These are phyloP conservation scores for Plasmodium coatneyi DNA, from an alignment of 169 alveolate species.

Conservation along the genomic window DNA sequence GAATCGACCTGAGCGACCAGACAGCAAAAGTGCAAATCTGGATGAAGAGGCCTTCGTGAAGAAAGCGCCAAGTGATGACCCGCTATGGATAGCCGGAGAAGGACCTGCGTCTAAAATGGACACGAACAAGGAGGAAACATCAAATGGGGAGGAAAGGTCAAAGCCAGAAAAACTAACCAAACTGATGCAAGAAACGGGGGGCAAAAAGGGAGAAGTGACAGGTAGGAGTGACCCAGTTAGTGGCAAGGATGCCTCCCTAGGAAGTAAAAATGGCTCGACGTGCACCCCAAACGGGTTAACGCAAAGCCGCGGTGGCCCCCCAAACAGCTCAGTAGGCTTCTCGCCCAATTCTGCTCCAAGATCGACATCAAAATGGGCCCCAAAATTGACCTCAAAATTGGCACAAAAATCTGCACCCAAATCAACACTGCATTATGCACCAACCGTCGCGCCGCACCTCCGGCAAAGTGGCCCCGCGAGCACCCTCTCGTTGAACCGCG, in stretches of 20 bases:
- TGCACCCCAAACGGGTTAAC: neutral
- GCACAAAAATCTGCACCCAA: neutral
- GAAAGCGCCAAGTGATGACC: neutral
- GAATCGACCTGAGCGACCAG: neutral
- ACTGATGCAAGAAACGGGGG: neutral
- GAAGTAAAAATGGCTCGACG: neutral
- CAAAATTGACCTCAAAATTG: neutral
- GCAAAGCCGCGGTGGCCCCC: neutral
- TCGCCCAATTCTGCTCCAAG: neutral
- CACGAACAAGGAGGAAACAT: neutral
- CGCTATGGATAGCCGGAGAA: neutral
- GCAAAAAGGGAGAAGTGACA: neutral
- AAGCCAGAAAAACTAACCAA: neutral
- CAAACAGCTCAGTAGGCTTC: neutral
- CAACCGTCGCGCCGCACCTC: neutral
- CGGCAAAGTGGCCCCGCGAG: neutral
- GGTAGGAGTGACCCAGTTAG: neutral
- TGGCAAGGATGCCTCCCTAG: neutral
- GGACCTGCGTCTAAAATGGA: neutral
- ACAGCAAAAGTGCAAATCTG: neutral
- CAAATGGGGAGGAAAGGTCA: neutral
- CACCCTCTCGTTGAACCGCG: neutral
- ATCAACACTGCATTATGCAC: no score
- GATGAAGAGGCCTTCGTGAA: neutral
- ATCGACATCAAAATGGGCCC: neutral